Percentiles rank a stretch among this genome's conserved stretches.
These are phyloP conservation scores for Eimeria zaria DNA, from an alignment of 169 alveolate species.

Conservation along the genomic window DNA sequence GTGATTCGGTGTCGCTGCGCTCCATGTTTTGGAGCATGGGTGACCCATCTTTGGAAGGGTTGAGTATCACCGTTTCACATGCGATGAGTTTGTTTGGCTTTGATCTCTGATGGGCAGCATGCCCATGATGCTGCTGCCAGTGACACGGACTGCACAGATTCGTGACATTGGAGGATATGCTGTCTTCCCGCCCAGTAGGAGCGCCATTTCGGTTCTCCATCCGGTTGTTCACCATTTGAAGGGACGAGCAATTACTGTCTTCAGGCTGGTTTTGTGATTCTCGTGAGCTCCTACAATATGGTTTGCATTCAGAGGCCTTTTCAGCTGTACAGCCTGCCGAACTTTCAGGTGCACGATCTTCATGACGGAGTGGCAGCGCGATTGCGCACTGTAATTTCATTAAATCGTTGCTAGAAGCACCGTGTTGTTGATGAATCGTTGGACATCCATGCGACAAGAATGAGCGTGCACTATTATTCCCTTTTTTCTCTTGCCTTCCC, in stretches of 20 bases:
- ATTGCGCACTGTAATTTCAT: background rate
- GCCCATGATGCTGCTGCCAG: background rate
- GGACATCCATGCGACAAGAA: background rate
- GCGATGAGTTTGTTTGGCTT: background rate
- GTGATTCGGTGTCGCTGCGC: background rate
- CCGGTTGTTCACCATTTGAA: background rate
- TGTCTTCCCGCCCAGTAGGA: background rate
- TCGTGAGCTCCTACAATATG: constrained; percentile 20
- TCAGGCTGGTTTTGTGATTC: background rate
- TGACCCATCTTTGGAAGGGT: constrained; percentile 3
- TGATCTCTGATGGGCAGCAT: background rate
- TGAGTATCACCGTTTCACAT: background rate
- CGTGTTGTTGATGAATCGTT: background rate
- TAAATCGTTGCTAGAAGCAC: background rate
- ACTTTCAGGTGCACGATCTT: background rate
- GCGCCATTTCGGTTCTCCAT: background rate
- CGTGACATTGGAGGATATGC: background rate
- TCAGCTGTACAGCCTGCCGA: background rate
- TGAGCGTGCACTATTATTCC: background rate
- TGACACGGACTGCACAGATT: background rate
- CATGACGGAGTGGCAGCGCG: constrained; percentile 8
- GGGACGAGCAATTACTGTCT: background rate
- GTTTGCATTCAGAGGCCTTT: constrained; percentile 1
- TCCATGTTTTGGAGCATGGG: background rate
- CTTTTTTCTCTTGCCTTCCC: background rate